Percentiles rank a stretch among this genome's conserved stretches.
Evolutionary conservation across 768 basidiomycete species (phyloP).

Genomic region (Lactifluus echinatus): DNA sequence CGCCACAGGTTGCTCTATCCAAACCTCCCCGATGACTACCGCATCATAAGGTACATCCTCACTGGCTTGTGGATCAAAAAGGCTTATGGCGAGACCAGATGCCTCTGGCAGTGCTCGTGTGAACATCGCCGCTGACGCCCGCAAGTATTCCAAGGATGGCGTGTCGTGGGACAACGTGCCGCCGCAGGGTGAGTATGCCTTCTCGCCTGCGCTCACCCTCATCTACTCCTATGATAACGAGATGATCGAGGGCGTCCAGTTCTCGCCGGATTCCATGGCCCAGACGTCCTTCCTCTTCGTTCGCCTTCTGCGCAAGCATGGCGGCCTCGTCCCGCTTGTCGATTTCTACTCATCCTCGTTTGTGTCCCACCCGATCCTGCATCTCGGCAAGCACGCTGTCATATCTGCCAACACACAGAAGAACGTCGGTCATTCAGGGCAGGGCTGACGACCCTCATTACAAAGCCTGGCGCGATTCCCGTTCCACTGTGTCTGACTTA

Average conservation of each 20-base stretch:
- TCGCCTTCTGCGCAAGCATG: conserved; percentile 44
- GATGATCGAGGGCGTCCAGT: conserved; percentile 94
- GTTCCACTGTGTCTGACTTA: conserved; percentile 78
- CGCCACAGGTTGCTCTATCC: conserved; percentile 72
- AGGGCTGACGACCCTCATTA: conserved; percentile 87
- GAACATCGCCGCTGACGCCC: conserved; percentile 65
- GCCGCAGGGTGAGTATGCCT: conserved; percentile 57
- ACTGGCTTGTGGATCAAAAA: conserved; percentile 91
- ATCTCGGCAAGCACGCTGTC: conserved; percentile 81
- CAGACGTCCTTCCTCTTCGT: conserved; percentile 71
- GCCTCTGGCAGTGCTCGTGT: conserved; percentile 53
- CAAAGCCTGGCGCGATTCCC: conserved; percentile 57
- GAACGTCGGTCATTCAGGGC: conserved; percentile 95
- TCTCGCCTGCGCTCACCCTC: conserved; percentile 72
- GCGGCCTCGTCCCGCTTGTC: conserved; percentile 67
- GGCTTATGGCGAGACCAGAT: conserved; percentile 72
- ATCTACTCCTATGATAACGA: conserved; percentile 99
- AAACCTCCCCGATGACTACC: conserved; percentile 42
- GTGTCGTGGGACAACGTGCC: conserved; percentile 79
- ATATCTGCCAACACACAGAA: conserved; percentile 98
- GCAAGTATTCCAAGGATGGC: conserved; percentile 50
- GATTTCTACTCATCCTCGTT: conserved; percentile 96
- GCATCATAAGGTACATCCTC: conserved; percentile 77
- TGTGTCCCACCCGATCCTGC: conserved; percentile 88
- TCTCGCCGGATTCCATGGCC: conserved; percentile 45